Percentiles rank a stretch among this genome's conserved stretches.
Evolutionary conservation across 306 rosid species (phyloP).

Genomic region (Crotalaria pallida): DNA sequence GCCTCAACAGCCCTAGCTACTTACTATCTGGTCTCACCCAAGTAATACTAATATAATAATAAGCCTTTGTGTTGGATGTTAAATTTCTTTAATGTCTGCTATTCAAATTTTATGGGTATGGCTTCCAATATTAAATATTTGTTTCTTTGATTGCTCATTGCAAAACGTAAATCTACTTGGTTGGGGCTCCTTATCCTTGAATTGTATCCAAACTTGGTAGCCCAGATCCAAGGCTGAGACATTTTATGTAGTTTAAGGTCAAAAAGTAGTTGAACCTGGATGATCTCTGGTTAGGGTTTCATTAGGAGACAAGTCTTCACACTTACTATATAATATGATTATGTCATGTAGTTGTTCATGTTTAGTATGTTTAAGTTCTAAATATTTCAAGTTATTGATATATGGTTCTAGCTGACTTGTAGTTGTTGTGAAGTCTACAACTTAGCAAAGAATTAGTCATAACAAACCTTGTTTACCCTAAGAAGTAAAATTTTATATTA

Average conservation of each 20-base stretch:
- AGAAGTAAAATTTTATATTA: neutral
- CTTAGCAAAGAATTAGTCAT: neutral
- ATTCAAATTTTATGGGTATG: neutral
- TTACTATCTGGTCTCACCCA: neutral
- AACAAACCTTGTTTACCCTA: neutral
- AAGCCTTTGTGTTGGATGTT: conserved; percentile 13
- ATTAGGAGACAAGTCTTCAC: conserved; percentile 1
- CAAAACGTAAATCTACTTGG: neutral
- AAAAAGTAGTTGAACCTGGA: conserved; percentile 5
- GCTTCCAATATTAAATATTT: neutral
- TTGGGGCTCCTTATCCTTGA: neutral
- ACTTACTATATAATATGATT: neutral
- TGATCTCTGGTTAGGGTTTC: conserved; percentile 2
- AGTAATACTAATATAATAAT: neutral
- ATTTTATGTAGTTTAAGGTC: neutral
- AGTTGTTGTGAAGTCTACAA: conserved; percentile 10
- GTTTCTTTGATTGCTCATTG: conserved; percentile 15
- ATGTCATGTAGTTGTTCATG: neutral
- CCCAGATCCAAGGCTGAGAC: conserved; percentile 5
- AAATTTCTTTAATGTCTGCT: neutral
- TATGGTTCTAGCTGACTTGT: conserved; percentile 23
- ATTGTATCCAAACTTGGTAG: conserved; percentile 4
- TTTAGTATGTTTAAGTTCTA: conserved; percentile 11
- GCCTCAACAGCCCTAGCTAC: conserved; percentile 1
- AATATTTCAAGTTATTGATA: neutral